A percentile compares a stretch with the other conserved stretches of the same genome.
Conservation (phyloP, 1,284 basidiomycete species). For the Heterobasidion parviporum region DNA sequence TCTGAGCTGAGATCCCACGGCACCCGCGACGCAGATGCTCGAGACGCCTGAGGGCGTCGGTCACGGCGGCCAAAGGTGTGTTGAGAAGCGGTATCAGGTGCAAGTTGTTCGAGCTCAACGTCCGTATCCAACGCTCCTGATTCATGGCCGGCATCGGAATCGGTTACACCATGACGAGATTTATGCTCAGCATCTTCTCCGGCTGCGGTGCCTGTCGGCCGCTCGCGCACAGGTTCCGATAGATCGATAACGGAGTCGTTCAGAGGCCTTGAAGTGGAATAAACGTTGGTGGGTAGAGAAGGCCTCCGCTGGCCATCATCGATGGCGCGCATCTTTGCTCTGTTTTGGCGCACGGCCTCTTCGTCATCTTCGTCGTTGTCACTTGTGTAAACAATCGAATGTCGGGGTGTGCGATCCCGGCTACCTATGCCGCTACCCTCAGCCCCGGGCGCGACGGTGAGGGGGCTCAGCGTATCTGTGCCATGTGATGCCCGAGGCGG, state of each 20-base stretch:
- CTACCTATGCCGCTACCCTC: slow-evolving; percentile 13
- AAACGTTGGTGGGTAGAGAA: slow-evolving; percentile 30
- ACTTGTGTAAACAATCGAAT: slow-evolving; percentile 23
- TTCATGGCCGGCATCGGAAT: slow-evolving; percentile 18
- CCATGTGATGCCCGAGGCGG: slow-evolving; percentile 16
- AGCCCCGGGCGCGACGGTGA: slow-evolving; percentile 13
- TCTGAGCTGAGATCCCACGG: slow-evolving; percentile 34
- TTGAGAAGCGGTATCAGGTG: slow-evolving; percentile 38
- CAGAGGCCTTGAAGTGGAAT: background rate
- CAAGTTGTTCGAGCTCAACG: slow-evolving; percentile 23
- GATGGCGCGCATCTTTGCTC: slow-evolving; percentile 38
- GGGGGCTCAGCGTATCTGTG: slow-evolving; percentile 22
- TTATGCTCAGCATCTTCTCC: slow-evolving; percentile 5
- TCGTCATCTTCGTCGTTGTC: slow-evolving; percentile 24
- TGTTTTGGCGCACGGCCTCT: slow-evolving; percentile 22
- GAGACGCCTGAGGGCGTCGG: slow-evolving; percentile 11
- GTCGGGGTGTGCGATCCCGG: slow-evolving; percentile 27
- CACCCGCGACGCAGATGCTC: slow-evolving; percentile 7
- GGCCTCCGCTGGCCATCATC: slow-evolving; percentile 37
- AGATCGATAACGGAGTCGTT: background rate
- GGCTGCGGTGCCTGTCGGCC: background rate
- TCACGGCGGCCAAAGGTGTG: slow-evolving; percentile 33
- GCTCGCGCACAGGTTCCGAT: background rate
- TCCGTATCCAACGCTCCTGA: slow-evolving; percentile 28
- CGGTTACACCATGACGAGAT: slow-evolving; percentile 2